Evolutionary conservation across 345 rosid genomes (phyloP).

Genomic region (Acer saccharum): DNA sequence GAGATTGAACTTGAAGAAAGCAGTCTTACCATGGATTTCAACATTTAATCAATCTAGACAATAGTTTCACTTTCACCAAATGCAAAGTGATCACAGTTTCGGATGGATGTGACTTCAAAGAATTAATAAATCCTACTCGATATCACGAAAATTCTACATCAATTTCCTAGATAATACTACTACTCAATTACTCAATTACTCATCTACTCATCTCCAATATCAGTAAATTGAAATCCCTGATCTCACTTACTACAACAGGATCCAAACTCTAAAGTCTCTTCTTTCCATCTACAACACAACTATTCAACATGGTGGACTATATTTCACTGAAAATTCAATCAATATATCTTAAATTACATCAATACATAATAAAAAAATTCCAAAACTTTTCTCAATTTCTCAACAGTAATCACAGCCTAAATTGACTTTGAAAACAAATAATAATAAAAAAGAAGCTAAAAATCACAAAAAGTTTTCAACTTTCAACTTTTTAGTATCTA

Average conservation of each 20-base stretch:
- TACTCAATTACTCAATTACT: too few relatives aligned
- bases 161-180: background rate
- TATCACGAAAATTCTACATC: background rate
- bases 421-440: background rate
- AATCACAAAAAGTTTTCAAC: background rate
- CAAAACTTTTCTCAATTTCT: background rate
- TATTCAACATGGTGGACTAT: background rate
- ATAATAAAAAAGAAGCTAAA: background rate
- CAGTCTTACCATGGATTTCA: background rate
- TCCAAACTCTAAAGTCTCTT: conserved; percentile 1
- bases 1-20: conserved; percentile 5
- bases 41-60: background rate
- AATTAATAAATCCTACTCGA: background rate
- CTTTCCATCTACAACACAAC: background rate
- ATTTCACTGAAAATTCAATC: conserved; percentile 5
- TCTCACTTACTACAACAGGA: background rate
- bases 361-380: background rate
- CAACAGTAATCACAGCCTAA: background rate
- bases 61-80: background rate
- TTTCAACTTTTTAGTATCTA: background rate
- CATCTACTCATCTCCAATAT: background rate
- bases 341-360: background rate
- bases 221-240: background rate
- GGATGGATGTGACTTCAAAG: background rate
- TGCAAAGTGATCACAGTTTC: background rate